Evolutionary conservation across 139 green algal genomes (phyloP).

Genomic region (Tetraselmis striata): DNA sequence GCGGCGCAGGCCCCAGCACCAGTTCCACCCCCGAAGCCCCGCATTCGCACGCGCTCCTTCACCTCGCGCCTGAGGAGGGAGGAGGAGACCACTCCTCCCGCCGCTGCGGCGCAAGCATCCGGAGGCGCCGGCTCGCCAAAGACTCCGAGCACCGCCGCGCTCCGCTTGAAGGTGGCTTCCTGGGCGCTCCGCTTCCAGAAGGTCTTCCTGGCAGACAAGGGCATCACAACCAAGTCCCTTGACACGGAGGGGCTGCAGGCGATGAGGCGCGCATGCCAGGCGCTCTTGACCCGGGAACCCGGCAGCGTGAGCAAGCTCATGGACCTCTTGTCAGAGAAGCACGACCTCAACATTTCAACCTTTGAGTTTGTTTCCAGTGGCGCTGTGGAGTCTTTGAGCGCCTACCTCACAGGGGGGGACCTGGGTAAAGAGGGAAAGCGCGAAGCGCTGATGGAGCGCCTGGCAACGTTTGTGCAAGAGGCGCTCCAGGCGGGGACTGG

Average conservation of each 20-base stretch:
- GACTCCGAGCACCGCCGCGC: background rate
- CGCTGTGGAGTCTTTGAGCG: constrained; percentile 48
- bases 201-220: constrained; percentile 3
- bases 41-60: background rate
- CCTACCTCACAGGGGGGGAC: constrained; percentile 50
- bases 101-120: background rate
- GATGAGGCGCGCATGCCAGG: constrained; percentile 38
- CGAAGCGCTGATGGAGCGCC: constrained; percentile 41
- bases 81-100: background rate
- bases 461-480: constrained; percentile 47
- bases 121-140: background rate
- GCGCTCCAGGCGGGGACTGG: constrained; percentile 21
- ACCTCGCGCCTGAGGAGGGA: background rate
- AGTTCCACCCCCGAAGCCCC: background rate
- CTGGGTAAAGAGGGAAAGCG: background rate
- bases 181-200: constrained; percentile 9
- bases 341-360: constrained; percentile 54
- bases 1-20: constrained; percentile 18
- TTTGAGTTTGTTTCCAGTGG: constrained; percentile 90
- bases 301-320: constrained; percentile 27
- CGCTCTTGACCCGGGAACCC: constrained; percentile 21
- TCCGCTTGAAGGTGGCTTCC: background rate
- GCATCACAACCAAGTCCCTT: background rate
- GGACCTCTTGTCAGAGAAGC: constrained; percentile 31
- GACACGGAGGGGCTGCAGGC: constrained; percentile 40